Percentiles rank a stretch among this genome's conserved stretches.
These are phyloP conservation scores for Lecanicillium sp. DNA, from an alignment of 2,329 filamentous ascomycete genomes.

Conservation along the genomic window DNA sequence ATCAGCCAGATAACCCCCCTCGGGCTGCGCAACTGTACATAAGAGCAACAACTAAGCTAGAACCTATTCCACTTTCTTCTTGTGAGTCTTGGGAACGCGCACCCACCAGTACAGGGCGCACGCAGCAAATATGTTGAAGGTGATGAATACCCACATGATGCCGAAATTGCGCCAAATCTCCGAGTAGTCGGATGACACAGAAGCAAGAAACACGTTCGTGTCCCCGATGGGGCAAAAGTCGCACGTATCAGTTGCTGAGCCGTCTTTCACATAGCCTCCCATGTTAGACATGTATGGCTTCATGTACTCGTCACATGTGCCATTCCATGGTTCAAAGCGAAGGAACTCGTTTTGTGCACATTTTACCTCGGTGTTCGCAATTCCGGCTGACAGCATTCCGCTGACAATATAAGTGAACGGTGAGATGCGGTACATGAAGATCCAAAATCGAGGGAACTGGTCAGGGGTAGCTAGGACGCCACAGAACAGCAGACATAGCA, in stretches of 20 bases:
- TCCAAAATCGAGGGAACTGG: conserved; percentile 67
- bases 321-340: conserved; percentile 50
- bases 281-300: conserved; percentile 34
- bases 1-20: no score
- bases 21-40: no score
- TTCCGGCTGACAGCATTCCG: conserved; percentile 56
- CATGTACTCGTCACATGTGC: conserved; percentile 51
- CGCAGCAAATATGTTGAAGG: conserved; percentile 48
- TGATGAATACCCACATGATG: conserved; percentile 47
- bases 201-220: background rate
- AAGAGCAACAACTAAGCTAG: no score
- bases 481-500: conserved; percentile 13
- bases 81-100: conserved; percentile 36
- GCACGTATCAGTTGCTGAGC: background rate
- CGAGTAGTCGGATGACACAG: conserved; percentile 37
- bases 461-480: conserved; percentile 56
- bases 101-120: conserved; percentile 48
- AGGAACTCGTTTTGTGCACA: conserved; percentile 63
- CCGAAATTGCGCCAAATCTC: conserved; percentile 53
- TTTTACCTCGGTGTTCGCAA: conserved; percentile 53
- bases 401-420: conserved; percentile 70
- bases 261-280: conserved; percentile 39
- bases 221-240: background rate
- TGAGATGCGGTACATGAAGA: conserved; percentile 68
- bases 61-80: conserved; percentile 20